Percentiles rank a stretch among this genome's conserved stretches.
phyloP scores from a whole-genome alignment of 164 flowering plant species.

The Brasenia schreberi region DNA sequence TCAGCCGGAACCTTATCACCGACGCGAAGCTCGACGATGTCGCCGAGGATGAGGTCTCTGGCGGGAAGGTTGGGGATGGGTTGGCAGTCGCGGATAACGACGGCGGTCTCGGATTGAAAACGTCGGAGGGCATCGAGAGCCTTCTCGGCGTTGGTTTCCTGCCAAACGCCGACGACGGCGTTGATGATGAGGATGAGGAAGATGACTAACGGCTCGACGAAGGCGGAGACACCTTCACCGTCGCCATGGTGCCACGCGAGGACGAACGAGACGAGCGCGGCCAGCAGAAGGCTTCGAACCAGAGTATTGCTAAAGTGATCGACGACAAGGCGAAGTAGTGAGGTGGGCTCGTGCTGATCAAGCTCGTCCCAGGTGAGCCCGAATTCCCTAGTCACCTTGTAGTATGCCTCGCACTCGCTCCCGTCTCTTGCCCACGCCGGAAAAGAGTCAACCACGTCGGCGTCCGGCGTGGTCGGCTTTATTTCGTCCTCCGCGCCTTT shows the following conservation, averaged over 20 bases:
- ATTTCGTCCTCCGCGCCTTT: not conserved
- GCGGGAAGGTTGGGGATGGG: constrained; percentile 20
- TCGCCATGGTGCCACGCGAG: constrained; percentile 42
- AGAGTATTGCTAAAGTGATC: constrained; percentile 44
- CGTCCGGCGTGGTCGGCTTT: not conserved
- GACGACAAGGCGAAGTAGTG: constrained; percentile 22
- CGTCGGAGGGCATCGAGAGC: constrained; percentile 44
- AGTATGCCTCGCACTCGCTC: constrained; percentile 30
- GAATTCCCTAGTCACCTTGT: constrained; percentile 7
- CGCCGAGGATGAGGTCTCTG: constrained; percentile 38
- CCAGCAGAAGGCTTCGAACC: constrained; percentile 33
- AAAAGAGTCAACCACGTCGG: constrained; percentile 7
- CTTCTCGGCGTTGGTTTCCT: constrained; percentile 45
- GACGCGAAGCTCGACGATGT: constrained; percentile 38
- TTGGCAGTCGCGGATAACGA: constrained; percentile 25
- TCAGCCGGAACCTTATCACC: constrained; percentile 51
- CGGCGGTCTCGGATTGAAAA: constrained; percentile 37
- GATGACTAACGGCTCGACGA: constrained; percentile 44
- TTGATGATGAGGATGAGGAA: constrained; percentile 40
- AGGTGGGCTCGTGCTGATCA: constrained; percentile 36
- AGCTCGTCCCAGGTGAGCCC: constrained; percentile 25
- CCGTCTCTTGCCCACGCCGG: constrained; percentile 62
- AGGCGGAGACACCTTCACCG: constrained; percentile 42
- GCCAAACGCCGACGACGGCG: constrained; percentile 52
- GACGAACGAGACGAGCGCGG: constrained; percentile 38